Evolutionary conservation across 2,329 filamentous ascomycete species (phyloP), one percentile per base, ranked within the genome.

Genomic region (Diaporthe sp.): DNA sequence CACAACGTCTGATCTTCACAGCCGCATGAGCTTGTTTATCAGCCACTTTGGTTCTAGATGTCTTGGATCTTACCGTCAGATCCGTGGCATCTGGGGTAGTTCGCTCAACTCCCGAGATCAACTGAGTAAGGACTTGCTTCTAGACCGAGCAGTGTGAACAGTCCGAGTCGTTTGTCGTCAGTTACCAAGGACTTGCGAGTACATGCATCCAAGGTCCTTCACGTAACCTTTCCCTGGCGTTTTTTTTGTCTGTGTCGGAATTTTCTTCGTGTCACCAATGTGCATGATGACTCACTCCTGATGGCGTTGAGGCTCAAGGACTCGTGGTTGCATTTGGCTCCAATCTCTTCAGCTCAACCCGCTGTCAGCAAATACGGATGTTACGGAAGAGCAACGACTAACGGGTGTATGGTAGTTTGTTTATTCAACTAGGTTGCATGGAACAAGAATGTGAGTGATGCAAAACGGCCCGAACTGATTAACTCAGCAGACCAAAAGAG

Each of bases 21-120:
- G 46, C 31, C 65, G 65, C 65, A 53, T 39, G 65, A 53, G 65
- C 65, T 68, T 68, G 46, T 68, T 65, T 68, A 28, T 51, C 49
- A 49, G 61, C 42, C 62, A 25, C 44, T 39, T 28, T 51, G 5
- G 31, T 19, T 53, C 46, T 68, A 68, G 46, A 53, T 6, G 31
- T 19, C 65, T 53, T 39, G 65, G 31, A 31, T 68, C 31, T 5
- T 39, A 39, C 31, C 31, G 62, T 19, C 62, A 68, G 31, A 49
- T n/a, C 13, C 4, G 34, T 39, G 46, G 5, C 31, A 68, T n/a
- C 12, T 19, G 28, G 42, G 28, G 44, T n/a, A 67, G 25, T 15
- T 51, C 61, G 31, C 62, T 53, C 44, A 53, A 68, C 62, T 53
- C 31, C 62, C 62, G 62, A 68, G 44, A 34, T 51, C 44, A 53